phyloP scores from a whole-genome alignment of 768 basidiomycete species.

The Dioszegia crocea region DNA sequence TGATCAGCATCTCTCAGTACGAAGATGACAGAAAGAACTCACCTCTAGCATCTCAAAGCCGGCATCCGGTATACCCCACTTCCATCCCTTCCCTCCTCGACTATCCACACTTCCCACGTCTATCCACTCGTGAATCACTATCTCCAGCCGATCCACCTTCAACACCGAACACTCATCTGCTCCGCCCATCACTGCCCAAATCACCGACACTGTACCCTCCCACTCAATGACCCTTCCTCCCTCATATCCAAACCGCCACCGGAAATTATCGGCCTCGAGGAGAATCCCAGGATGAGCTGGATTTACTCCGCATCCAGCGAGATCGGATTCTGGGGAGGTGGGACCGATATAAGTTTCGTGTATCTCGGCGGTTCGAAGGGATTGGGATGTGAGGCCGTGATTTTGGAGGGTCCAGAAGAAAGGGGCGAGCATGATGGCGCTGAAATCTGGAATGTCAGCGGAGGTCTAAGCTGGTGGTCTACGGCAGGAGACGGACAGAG shows the following conservation, averaged over 20 bases:
- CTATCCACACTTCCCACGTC: background rate
- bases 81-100: background rate
- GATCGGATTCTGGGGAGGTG: background rate
- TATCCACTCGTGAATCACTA: background rate
- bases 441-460: background rate
- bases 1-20: background rate
- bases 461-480: too few species aligned
- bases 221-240: background rate
- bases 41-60: constrained; percentile 1
- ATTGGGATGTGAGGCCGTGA: background rate
- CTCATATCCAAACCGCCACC: background rate
- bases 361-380: background rate
- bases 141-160: background rate
- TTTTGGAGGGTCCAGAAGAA: background rate
- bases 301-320: too few species aligned
- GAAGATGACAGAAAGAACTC: background rate
- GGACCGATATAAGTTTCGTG: background rate
- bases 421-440: background rate
- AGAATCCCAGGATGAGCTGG: too few species aligned
- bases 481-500: too few species aligned
- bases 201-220: background rate
- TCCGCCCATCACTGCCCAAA: background rate
- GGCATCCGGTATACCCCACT: background rate
- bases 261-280: constrained; percentile 2
- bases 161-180: background rate